A percentile compares a stretch with the other conserved stretches of the same genome.
Conservation (phyloP, 768 basidiomycete genomes). For the Naganishia onofrii region DNA sequence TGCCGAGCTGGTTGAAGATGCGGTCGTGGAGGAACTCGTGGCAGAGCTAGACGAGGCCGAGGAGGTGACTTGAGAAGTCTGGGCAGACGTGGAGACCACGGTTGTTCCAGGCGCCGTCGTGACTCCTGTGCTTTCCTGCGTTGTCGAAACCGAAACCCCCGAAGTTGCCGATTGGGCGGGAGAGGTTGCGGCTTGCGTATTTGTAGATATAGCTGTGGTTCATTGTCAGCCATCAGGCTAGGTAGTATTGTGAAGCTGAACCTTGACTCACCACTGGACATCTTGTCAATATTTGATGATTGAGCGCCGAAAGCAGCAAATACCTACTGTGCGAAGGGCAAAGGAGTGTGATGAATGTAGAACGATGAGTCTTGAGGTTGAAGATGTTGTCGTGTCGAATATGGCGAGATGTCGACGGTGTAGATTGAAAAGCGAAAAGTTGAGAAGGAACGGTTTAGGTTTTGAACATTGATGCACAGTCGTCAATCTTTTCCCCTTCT, state of each 20-base stretch:
- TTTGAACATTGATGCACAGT: not conserved
- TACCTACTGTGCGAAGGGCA: not conserved
- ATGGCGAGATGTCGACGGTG: not conserved
- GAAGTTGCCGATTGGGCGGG: constrained; percentile 1
- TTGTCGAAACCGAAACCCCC: not conserved
- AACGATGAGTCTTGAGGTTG: not conserved
- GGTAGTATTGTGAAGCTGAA: not conserved
- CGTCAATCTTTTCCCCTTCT: not conserved
- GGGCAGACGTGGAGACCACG: not conserved
- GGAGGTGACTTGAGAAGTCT: not conserved
- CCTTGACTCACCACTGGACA: constrained; percentile 19
- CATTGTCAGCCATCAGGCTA: not conserved
- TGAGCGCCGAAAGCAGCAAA: not conserved
- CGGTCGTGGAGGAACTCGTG: not conserved
- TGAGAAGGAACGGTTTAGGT: not conserved
- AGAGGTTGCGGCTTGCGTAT: not conserved
- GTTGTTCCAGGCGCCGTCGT: constrained; percentile 10
- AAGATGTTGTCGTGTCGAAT: not conserved
- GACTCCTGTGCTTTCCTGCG: constrained; percentile 4
- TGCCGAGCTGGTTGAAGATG: not conserved
- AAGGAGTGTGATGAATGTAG: not conserved
- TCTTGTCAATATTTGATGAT: not conserved
- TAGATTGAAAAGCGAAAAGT: not conserved
- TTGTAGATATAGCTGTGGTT: not conserved
- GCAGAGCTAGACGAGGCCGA: not conserved